Conservation (phyloP, 345 rosid genomes). For the Odontarrhena argentea region DNA sequence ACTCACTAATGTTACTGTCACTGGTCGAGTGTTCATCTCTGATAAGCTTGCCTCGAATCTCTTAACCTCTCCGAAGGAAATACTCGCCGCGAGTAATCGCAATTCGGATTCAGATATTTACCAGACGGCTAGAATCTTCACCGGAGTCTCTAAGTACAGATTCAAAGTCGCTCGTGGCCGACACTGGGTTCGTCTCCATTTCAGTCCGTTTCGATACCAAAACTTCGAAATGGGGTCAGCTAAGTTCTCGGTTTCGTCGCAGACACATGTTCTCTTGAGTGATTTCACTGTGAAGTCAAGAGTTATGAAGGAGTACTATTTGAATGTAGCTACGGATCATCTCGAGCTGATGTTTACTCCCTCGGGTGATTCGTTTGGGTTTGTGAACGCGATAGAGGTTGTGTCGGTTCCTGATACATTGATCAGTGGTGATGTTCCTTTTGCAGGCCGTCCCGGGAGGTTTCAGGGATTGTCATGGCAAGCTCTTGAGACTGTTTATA, state of each 20-base stretch:
- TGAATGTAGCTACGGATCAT: slow-evolving; percentile 49
- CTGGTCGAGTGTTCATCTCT: slow-evolving; percentile 60
- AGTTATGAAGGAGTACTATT: slow-evolving; percentile 67
- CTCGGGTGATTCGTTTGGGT: slow-evolving; percentile 58
- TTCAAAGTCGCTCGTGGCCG: slow-evolving; percentile 66
- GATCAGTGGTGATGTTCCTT: slow-evolving; percentile 44
- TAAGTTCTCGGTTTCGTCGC: slow-evolving; percentile 60
- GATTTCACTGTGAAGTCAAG: slow-evolving; percentile 44
- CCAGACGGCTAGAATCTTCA: slow-evolving; percentile 73
- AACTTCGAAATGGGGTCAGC: slow-evolving; percentile 61
- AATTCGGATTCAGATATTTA: slow-evolving; percentile 57
- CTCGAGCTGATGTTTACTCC: slow-evolving; percentile 72
- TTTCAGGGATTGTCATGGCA: slow-evolving; percentile 56
- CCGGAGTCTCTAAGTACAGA: slow-evolving; percentile 60
- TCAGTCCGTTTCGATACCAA: slow-evolving; percentile 59
- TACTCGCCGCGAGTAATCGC: slow-evolving; percentile 49
- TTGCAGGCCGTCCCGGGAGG: slow-evolving; percentile 33
- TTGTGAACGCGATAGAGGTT: slow-evolving; percentile 76
- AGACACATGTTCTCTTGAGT: slow-evolving; percentile 55
- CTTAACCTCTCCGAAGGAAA: slow-evolving; percentile 49
- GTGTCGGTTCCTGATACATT: slow-evolving; percentile 73
- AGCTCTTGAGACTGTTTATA: slow-evolving; percentile 72
- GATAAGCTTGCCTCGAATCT: slow-evolving; percentile 58
- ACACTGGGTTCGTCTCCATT: slow-evolving; percentile 90
- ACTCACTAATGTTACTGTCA: slow-evolving; percentile 51